These are phyloP conservation scores for Ustilago cynodontis DNA, from an alignment of 1,284 basidiomycete species.

Conservation along the genomic window DNA sequence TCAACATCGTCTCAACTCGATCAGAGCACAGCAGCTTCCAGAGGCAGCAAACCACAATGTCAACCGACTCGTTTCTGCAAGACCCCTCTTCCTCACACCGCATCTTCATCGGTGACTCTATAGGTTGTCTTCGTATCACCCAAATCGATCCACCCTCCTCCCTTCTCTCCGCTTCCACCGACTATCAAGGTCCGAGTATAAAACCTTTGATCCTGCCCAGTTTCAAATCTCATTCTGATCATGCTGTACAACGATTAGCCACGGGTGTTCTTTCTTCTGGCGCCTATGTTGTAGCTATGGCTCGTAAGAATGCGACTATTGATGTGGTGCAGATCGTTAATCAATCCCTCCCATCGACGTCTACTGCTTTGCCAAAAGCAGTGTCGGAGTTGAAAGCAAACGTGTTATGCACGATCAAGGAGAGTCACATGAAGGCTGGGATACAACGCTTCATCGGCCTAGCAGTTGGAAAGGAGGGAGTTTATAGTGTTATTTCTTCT, in stretches of 20 bases:
- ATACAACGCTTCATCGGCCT: slow-evolving; percentile 61
- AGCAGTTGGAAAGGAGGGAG: slow-evolving; percentile 42
- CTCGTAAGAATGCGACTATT: slow-evolving; percentile 56
- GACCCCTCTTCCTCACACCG: slow-evolving; percentile 40
- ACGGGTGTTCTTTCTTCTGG: slow-evolving; percentile 30
- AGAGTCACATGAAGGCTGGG: slow-evolving; percentile 55
- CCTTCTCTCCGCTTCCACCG: slow-evolving; percentile 12
- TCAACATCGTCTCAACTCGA: background rate
- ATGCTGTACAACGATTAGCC: slow-evolving; percentile 51
- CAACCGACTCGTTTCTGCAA: slow-evolving; percentile 26
- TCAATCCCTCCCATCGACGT: slow-evolving; percentile 27
- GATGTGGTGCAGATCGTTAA: slow-evolving; percentile 50
- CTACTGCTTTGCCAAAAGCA: slow-evolving; percentile 16
- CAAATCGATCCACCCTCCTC: slow-evolving; percentile 35
- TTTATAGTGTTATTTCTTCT: slow-evolving; percentile 53
- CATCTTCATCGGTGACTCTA: slow-evolving; percentile 52
- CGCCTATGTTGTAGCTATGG: slow-evolving; percentile 53
- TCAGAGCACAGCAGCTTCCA: background rate
- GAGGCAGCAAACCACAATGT: slow-evolving; percentile 14
- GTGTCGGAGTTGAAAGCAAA: slow-evolving; percentile 24
- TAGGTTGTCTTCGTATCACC: slow-evolving; percentile 49
- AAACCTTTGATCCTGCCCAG: slow-evolving; percentile 40
- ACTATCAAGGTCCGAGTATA: slow-evolving; percentile 37
- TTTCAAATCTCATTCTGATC: slow-evolving; percentile 47
- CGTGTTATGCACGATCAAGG: slow-evolving; percentile 46